Conservation (phyloP, 208 protist species). For the Acanthamoeba healyi region DNA sequence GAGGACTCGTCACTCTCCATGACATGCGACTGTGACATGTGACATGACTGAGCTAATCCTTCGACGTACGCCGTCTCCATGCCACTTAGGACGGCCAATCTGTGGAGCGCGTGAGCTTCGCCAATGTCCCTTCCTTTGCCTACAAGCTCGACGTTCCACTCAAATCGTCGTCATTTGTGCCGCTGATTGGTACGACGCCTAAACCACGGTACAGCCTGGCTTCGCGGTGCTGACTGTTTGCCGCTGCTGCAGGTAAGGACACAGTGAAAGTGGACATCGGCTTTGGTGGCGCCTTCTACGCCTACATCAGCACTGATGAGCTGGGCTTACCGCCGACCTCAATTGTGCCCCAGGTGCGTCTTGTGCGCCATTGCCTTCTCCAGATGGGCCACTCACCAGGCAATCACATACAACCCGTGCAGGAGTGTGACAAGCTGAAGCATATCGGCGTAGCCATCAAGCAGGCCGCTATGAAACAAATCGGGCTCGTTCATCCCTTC, state of each 20-base stretch:
- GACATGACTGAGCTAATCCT: no score
- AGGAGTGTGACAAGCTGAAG: background rate
- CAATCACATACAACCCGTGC: no score
- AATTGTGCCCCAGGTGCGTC: background rate
- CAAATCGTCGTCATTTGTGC: background rate
- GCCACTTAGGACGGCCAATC: background rate
- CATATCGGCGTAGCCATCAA: conserved; percentile 15
- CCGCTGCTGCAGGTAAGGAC: background rate
- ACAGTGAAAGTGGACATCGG: conserved; percentile 13
- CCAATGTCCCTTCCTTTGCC: conserved; percentile 32
- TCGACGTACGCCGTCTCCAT: no score
- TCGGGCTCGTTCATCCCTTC: background rate
- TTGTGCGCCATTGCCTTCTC: no score
- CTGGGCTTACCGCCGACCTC: background rate
- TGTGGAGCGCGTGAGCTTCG: conserved; percentile 24
- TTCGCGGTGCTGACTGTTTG: no score
- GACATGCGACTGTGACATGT: no score
- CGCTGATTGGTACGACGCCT: background rate
- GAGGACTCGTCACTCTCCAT: no score
- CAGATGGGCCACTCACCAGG: no score
- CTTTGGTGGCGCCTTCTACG: conserved; percentile 18
- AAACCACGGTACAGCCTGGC: no score
- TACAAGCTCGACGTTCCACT: background rate
- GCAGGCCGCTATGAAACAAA: conserved; percentile 8
- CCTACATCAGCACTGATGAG: background rate